Percentiles rank a stretch among this genome's conserved stretches.
phyloP scores from a whole-genome alignment of 257 asterid species.

The Ligustrum vulgare region DNA sequence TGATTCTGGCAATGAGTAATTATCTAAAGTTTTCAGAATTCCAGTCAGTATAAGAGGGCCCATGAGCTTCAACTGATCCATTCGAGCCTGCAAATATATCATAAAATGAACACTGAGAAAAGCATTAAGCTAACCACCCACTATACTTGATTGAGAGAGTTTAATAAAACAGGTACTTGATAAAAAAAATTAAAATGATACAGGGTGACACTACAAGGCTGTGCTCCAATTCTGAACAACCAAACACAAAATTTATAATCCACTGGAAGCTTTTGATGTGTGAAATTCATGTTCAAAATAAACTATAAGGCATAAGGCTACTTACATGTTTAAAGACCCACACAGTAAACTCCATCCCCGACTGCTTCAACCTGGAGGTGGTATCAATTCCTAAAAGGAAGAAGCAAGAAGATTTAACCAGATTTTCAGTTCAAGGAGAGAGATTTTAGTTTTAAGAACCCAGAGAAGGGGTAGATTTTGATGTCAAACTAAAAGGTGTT shows the following conservation, averaged over 20 bases:
- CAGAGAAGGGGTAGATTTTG: slow-evolving; percentile 14
- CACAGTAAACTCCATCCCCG: slow-evolving; percentile 97
- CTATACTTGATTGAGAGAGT: slow-evolving; percentile 2
- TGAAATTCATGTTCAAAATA: slow-evolving; percentile 15
- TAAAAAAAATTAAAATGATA: slow-evolving; percentile 8
- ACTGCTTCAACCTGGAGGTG: slow-evolving; percentile 89
- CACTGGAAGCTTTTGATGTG: slow-evolving; percentile 12
- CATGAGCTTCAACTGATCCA: slow-evolving; percentile 89
- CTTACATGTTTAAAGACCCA: slow-evolving; percentile 99
- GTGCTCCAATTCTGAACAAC: not conserved
- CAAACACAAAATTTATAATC: not conserved
- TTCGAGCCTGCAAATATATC: slow-evolving; percentile 59
- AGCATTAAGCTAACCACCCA: slow-evolving; percentile 15
- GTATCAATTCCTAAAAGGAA: slow-evolving; percentile 67
- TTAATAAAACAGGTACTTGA: not conserved
- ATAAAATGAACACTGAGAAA: slow-evolving; percentile 10
- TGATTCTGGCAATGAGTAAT: slow-evolving; percentile 59
- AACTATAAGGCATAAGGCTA: slow-evolving; percentile 15
- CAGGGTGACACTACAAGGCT: slow-evolving; percentile 2
- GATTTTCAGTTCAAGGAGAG: slow-evolving; percentile 6
- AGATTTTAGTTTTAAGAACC: slow-evolving; percentile 20
- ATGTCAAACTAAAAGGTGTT: slow-evolving; percentile 9
- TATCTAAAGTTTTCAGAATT: slow-evolving; percentile 74
- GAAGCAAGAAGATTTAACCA: slow-evolving; percentile 27
- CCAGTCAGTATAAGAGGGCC: slow-evolving; percentile 88